Percentiles rank a stretch among this genome's conserved stretches.
Evolutionary conservation across 805 yeast genomes (phyloP).

Genomic region (Saccharomycopsis fermentans): DNA sequence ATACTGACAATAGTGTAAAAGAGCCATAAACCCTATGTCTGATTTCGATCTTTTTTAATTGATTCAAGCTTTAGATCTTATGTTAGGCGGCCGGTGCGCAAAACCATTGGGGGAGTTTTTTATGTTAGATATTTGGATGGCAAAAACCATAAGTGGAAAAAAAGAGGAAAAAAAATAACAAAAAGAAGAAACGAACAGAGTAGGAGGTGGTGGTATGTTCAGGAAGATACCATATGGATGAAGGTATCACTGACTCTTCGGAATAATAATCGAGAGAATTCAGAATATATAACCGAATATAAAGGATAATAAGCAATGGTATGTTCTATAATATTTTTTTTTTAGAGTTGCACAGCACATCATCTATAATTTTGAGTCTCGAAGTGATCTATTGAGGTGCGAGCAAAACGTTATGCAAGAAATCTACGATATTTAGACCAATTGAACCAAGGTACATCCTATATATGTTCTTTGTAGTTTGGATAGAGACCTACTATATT

Average conservation of each 20-base stretch:
- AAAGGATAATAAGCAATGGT: not conserved
- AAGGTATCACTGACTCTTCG: too few relatives aligned
- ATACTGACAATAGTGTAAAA: too few relatives aligned
- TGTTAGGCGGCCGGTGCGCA: not conserved
- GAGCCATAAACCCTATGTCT: too few relatives aligned
- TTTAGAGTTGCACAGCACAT: not conserved
- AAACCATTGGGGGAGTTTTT: not conserved
- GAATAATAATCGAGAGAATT: not conserved
- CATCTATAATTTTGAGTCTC: not conserved
- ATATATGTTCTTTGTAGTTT: not conserved
- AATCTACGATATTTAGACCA: too few relatives aligned
- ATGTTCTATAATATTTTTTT: not conserved
- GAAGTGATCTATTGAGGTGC: not conserved
- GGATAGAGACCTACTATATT: too few relatives aligned
- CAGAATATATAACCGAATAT: not conserved
- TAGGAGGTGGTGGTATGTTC: not conserved
- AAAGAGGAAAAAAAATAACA: not conserved
- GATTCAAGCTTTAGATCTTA: not conserved
- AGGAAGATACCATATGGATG: not conserved
- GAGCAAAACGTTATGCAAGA: too few relatives aligned
- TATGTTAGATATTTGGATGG: not conserved
- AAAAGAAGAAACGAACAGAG: not conserved
- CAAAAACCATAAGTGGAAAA: slow-evolving; percentile 1
- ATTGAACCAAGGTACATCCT: not conserved
- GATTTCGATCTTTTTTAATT: not conserved